These are phyloP conservation scores for Ascochyta viciae-villosae DNA, from an alignment of 2,329 filamentous ascomycete genomes.

Conservation along the genomic window DNA sequence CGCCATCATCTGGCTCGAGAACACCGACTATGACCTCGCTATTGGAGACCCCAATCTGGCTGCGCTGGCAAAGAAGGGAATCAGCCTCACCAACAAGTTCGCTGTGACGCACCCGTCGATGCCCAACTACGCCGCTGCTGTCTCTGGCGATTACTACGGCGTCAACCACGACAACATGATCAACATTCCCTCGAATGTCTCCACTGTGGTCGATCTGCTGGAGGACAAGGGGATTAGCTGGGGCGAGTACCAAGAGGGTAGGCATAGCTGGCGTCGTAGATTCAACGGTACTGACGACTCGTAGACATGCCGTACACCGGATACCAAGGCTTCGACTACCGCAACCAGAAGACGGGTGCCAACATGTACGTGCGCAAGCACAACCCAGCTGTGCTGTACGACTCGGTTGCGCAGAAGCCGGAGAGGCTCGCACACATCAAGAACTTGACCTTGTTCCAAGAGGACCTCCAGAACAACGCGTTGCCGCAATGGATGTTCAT, in stretches of 20 bases:
- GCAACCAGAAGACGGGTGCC: conserved; percentile 68
- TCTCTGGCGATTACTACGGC: conserved; percentile 76
- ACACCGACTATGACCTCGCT: conserved; percentile 72
- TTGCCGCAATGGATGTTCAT: conserved; percentile 45
- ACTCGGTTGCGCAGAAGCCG: conserved; percentile 66
- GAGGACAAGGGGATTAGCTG: conserved; percentile 53
- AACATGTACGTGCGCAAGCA: conserved; percentile 88
- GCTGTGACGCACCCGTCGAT: conserved; percentile 74
- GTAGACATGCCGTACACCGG: conserved; percentile 75
- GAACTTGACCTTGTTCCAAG: conserved; percentile 72
- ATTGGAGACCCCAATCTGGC: conserved; percentile 66
- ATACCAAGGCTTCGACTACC: conserved; percentile 67
- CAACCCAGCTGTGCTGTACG: conserved; percentile 71
- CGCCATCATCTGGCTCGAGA: conserved; percentile 79
- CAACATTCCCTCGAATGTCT: conserved; percentile 50
- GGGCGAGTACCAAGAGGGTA: conserved; percentile 72
- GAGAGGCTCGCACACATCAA: conserved; percentile 73
- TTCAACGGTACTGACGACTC: background rate
- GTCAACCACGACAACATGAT: conserved; percentile 72
- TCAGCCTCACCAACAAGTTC: conserved; percentile 63
- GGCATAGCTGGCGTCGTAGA: background rate
- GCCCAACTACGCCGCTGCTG: conserved; percentile 76
- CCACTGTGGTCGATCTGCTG: conserved; percentile 51
- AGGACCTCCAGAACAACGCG: conserved; percentile 30
- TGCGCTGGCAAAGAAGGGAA: conserved; percentile 67